A percentile compares a stretch with the other conserved stretches of the same genome.
Conservation (phyloP, 306 rosid genomes). For the Pyrus betulifolia region DNA sequence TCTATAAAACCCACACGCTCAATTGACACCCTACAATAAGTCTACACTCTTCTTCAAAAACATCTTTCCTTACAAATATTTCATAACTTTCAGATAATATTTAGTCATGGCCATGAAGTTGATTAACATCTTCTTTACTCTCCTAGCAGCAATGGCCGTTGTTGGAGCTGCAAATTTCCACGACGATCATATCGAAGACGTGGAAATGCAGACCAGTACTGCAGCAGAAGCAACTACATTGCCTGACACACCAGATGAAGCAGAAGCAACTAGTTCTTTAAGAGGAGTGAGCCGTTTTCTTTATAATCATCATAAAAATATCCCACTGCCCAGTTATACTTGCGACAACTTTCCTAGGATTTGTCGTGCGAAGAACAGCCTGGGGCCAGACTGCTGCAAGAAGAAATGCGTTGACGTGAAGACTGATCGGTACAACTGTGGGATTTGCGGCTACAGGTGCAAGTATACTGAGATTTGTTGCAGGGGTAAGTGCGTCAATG, state of each 20-base stretch:
- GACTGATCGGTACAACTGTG: constrained; percentile 32
- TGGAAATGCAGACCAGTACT: neutral
- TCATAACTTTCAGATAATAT: no score
- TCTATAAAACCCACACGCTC: constrained; percentile 7
- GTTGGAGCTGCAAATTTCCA: constrained; percentile 1
- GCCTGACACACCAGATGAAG: constrained; percentile 1
- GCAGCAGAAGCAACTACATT: neutral
- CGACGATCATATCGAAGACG: neutral
- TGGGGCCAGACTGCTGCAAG: constrained; percentile 34
- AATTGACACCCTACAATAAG: neutral
- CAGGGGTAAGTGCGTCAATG: constrained; percentile 38
- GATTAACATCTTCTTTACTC: neutral
- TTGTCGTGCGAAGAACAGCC: constrained; percentile 31
- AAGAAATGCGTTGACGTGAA: constrained; percentile 33
- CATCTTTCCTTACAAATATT: no score
- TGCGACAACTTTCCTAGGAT: constrained; percentile 30
- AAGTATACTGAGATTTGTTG: constrained; percentile 35
- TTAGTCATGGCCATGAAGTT: constrained; percentile 7
- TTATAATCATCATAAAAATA: neutral
- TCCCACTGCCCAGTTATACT: neutral
- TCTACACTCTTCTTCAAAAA: no score
- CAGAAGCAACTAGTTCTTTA: neutral
- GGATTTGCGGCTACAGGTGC: constrained; percentile 34
- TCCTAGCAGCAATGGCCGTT: neutral
- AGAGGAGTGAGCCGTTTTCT: constrained; percentile 18